Base-by-base conservation (phyloP, 129 eudicot species). In the Flaveria ramosissima region DNA sequence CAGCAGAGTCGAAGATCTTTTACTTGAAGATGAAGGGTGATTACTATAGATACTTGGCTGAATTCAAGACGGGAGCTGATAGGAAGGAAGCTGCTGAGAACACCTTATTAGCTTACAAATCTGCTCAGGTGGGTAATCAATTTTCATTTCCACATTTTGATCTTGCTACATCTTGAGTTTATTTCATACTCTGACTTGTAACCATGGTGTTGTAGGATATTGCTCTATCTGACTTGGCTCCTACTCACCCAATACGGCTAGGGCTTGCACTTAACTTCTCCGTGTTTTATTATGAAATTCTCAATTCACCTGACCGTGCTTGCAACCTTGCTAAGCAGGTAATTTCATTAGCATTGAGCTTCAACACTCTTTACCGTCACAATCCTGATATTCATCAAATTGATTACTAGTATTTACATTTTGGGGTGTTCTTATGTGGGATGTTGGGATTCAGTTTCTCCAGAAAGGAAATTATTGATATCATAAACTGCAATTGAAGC, bases 231-330 rank as follows among this genome's bases (percentile, higher is more conserved):
- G 97, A 92, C 27, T 75, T 92, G 88, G 91, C 96, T 79, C 90
- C 97, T 32, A 92, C 97, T 79, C 97, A 92, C 81, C 97, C 97
- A 15, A 92, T 92, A 26, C 79, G 97, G 77, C 96, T 92, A 74
- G 97, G 97, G 56, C 97, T 92, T 69, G 97, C 97, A 23, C 96
- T 92, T 47, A 92, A 92, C 92, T 92, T 92, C 83, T 92, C 97
- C 1, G 97, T 92, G 70, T 92, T 92, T 85, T 92, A 92, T 77
- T 92, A 92, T 59, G 97, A 92, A 78, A 92, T 92, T 68, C 93
- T 92, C 73, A 89, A 92, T 75, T 89, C 97, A 41, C 91, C 97
- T 64, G 97, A 92, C 75, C 93, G 96, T 82, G 97, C 97, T 83
- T 92, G 97, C 83, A 87, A 80, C 81, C 97, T 92, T 73, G 97